Base-by-base conservation (phyloP, 345 rosid genomes). In the Isatis tinctoria region DNA sequence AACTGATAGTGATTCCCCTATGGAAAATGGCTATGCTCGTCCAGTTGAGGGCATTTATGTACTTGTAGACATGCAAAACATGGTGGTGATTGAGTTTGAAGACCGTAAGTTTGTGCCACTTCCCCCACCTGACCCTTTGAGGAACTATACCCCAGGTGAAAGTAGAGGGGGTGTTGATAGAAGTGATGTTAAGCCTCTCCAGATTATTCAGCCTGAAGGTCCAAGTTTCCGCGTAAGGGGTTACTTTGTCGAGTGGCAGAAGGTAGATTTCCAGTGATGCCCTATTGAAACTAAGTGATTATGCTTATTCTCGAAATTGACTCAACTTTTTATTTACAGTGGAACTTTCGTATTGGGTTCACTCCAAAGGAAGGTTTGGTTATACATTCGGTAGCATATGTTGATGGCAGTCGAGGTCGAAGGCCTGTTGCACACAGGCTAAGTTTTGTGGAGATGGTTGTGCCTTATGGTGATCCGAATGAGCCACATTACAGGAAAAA, bases 1-100 rank as follows among this genome's bases (percentile, higher is more conserved):
- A 83, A 92, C 95, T 56, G 91, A 88, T 84, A 92, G 97, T 78
- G 98, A 92, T 78, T 87, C 86, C 44, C 98, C 97, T 10, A 85
- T 92, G 98, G 98, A 92, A 83, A 92, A 92, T 84, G 98, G 98
- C 63, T 92, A 92, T 85, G 97, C 95, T 56, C 90, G 93, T 47
- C 98, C 95, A 74, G 97, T 92, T 68, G 97, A 92, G 79, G 98
- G 95, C 20, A 84, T 92, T 68, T 78, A 86, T 79, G 86, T 90
- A 6, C 89, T 92, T 70, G 95, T 90, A 58, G 96, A 90, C 78
- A 87, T 92, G 90, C 98, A 90, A 78, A 88, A 90, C 80, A 92
- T 92, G 98, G 86, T 80, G 71, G 89, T 90, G 41, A 83, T 90
- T 70, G 95, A 90, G 63, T 92, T 86, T 70, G 98, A 92, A 80